These are phyloP conservation scores for Petunia axillaris DNA, from an alignment of 257 asterid genomes.

Conservation along the genomic window DNA sequence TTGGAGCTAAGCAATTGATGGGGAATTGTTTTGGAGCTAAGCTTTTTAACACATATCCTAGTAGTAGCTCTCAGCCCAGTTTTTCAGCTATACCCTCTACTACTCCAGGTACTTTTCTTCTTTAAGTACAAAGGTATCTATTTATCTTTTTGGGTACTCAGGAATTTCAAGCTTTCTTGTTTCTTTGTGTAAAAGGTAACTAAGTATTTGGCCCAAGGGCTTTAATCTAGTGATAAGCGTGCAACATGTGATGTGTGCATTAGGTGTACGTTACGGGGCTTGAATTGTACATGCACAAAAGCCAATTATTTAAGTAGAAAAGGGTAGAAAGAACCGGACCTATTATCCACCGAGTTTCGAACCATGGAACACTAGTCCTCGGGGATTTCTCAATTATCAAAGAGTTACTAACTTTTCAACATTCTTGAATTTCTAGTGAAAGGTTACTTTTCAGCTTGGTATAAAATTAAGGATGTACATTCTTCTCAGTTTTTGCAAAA, in stretches of 20 bases:
- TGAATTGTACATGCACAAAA: not conserved
- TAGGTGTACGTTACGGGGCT: not conserved
- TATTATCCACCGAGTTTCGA: not conserved
- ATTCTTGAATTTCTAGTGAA: not conserved
- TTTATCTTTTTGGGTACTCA: constrained; percentile 33
- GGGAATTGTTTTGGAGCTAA: constrained; percentile 86
- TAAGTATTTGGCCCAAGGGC: not conserved
- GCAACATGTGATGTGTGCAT: not conserved
- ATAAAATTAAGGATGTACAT: too few species aligned
- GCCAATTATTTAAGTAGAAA: not conserved
- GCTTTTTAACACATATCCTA: constrained; percentile 45
- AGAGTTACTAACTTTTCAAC: not conserved
- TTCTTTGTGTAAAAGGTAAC: not conserved
- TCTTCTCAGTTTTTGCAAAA: too few species aligned
- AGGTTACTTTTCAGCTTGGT: too few species aligned
- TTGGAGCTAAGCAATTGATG: constrained; percentile 66
- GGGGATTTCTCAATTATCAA: too few species aligned
- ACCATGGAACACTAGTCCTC: too few species aligned
- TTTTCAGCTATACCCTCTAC: constrained; percentile 48
- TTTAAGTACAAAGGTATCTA: constrained; percentile 1
- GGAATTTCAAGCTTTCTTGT: constrained; percentile 18
- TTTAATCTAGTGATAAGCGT: not conserved
- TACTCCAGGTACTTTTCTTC: constrained; percentile 51
- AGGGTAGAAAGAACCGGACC: not conserved
- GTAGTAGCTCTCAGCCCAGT: constrained; percentile 40